These are phyloP conservation scores for Nemania diffusa DNA, from an alignment of 2,329 filamentous ascomycete genomes.

Conservation along the genomic window DNA sequence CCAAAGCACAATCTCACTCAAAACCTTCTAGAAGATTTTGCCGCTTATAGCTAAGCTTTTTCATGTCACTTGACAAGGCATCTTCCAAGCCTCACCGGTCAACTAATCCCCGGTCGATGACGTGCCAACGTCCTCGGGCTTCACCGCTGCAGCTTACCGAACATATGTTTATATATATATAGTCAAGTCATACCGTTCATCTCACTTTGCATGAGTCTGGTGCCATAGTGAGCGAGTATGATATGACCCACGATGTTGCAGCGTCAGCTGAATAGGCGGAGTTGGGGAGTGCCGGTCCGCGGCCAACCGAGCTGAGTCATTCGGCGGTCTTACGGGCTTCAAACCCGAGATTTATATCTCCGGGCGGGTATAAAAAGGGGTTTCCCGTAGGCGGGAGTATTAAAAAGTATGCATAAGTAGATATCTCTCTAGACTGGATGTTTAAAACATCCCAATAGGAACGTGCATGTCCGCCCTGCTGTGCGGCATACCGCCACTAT, in stretches of 20 bases:
- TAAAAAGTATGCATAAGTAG: too few species aligned
- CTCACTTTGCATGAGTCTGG: conserved; percentile 20
- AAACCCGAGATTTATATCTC: conserved; percentile 13
- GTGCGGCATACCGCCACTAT: too few species aligned
- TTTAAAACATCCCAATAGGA: too few species aligned
- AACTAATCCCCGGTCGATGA: background rate
- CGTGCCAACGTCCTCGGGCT: conserved; percentile 8
- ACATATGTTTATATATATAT: too few species aligned
- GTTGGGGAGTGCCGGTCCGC: conserved; percentile 3
- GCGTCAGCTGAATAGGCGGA: conserved; percentile 16
- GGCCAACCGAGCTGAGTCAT: conserved; percentile 19
- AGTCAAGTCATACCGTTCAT: conserved; percentile 21
- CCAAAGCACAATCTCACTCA: background rate
- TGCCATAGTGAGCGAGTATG: conserved; percentile 12
- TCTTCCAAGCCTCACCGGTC: background rate
- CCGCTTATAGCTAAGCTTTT: background rate
- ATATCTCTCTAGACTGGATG: too few species aligned
- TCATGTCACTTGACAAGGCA: background rate
- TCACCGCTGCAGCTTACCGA: conserved; percentile 21
- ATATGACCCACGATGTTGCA: conserved; percentile 4
- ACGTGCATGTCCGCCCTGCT: too few species aligned
- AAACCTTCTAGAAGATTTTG: background rate
- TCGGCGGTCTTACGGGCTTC: background rate
- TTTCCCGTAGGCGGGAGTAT: too few species aligned
- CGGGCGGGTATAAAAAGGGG: conserved; percentile 16